These are phyloP conservation scores for Fusarium solani-melongenae DNA, from an alignment of 2,329 filamentous ascomycete species.

Conservation along the genomic window DNA sequence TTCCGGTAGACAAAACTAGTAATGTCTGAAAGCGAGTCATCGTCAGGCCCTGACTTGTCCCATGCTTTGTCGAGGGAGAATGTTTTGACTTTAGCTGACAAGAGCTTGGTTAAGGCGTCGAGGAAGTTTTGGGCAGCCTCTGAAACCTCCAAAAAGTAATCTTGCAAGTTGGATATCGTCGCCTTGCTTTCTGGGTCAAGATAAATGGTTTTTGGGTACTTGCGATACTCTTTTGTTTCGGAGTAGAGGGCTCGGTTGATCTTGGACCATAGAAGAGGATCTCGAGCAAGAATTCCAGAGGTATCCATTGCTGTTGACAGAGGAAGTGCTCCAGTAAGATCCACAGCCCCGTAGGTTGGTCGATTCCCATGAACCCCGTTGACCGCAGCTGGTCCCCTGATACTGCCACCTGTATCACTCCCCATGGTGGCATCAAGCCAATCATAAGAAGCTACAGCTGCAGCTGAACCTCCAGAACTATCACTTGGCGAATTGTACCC, in stretches of 20 bases:
- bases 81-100: neutral
- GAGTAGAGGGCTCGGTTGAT: conserved; percentile 3
- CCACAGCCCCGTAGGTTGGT: conserved; percentile 51
- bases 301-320: conserved; percentile 55
- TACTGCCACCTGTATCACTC: conserved; percentile 44
- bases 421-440: conserved; percentile 53
- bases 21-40: neutral
- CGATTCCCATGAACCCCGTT: conserved; percentile 59
- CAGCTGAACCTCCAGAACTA: conserved; percentile 56
- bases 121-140: neutral
- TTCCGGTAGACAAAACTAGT: neutral
- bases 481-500: conserved; percentile 59
- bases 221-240: neutral
- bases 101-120: neutral
- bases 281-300: neutral
- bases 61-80: neutral
- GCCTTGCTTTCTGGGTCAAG: neutral
- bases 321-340: conserved; percentile 55
- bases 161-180: neutral
- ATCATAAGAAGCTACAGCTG: conserved; percentile 53
- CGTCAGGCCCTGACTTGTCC: neutral
- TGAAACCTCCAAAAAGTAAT: neutral
- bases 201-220: neutral
- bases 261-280: conserved; percentile 3
- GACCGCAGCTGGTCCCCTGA: conserved; percentile 56